These are phyloP conservation scores for Corylus americana DNA, from an alignment of 306 rosid genomes.

Conservation along the genomic window DNA sequence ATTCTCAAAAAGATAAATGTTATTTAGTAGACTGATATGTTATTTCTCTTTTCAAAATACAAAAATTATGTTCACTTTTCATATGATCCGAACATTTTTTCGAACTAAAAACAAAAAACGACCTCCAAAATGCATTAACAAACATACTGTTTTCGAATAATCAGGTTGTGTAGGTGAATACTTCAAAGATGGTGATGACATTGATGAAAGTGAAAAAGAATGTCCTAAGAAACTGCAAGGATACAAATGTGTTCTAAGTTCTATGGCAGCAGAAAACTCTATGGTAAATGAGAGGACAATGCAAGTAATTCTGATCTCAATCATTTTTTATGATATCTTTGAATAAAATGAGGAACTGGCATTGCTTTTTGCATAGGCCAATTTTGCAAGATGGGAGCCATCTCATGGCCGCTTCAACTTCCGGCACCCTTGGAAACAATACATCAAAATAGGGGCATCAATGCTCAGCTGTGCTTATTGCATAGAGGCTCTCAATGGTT, in stretches of 20 bases:
- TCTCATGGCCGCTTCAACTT: conserved; percentile 78
- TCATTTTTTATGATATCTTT: background rate
- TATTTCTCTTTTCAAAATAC: too few relatives aligned
- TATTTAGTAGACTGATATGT: too few relatives aligned
- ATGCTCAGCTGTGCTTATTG: conserved; percentile 78
- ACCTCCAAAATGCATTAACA: too few relatives aligned
- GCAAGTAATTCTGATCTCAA: background rate
- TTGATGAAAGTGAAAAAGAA: conserved; percentile 30
- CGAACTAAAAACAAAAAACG: too few relatives aligned
- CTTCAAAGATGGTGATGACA: conserved; percentile 27
- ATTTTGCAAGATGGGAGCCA: conserved; percentile 91
- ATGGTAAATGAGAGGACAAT: conserved; percentile 44
- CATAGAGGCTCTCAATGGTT: conserved; percentile 77
- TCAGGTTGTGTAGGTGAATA: conserved; percentile 60
- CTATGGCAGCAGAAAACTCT: conserved; percentile 59
- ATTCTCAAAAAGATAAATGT: too few relatives aligned
- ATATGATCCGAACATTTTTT: too few relatives aligned
- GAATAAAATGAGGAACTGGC: background rate
- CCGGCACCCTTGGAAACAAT: conserved; percentile 83
- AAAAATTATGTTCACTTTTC: too few relatives aligned
- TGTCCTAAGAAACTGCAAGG: conserved; percentile 41
- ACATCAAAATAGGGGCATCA: conserved; percentile 69
- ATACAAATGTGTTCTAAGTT: conserved; percentile 65
- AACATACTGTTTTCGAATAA: background rate
- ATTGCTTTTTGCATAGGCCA: conserved; percentile 53